A percentile compares a stretch with the other conserved stretches of the same genome.
phyloP scores from a whole-genome alignment of 1,139 yeast species.

The Trichomonascaceae sp. region DNA sequence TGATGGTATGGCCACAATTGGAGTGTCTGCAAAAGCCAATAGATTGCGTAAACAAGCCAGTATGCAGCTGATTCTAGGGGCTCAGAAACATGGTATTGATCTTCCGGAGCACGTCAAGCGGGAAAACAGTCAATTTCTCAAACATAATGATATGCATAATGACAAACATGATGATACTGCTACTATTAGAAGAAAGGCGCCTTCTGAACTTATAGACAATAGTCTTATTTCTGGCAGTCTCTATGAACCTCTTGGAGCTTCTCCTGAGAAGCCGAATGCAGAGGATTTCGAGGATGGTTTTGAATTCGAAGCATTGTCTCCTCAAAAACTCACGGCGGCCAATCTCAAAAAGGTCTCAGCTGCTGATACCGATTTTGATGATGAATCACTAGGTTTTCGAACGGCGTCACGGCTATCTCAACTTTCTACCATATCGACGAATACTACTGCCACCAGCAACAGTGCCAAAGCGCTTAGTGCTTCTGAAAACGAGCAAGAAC shows the following conservation, averaged over 20 bases:
- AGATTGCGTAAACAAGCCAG: conserved; percentile 8
- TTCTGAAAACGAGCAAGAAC: conserved; percentile 18
- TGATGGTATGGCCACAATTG: conserved; percentile 5
- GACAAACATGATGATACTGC: conserved; percentile 1
- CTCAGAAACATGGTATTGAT: conserved; percentile 3
- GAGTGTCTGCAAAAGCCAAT: neutral
- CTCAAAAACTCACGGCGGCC: conserved; percentile 8
- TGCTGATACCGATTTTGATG: conserved; percentile 17
- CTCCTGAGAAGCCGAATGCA: neutral
- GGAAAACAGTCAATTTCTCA: neutral
- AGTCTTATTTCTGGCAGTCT: conserved; percentile 9
- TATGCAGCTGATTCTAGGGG: conserved; percentile 7
- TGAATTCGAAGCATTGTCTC: conserved; percentile 14
- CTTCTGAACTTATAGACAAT: conserved; percentile 4
- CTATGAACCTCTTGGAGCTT: conserved; percentile 6
- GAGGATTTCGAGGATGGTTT: conserved; percentile 19
- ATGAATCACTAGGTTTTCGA: conserved; percentile 18
- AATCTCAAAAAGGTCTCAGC: conserved; percentile 5
- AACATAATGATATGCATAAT: too few relatives aligned
- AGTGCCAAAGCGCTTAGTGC: conserved; percentile 7
- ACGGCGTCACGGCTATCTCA: conserved; percentile 19
- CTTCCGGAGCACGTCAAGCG: conserved; percentile 5
- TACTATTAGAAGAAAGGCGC: neutral
- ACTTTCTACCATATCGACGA: neutral
- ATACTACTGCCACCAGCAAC: conserved; percentile 11